These are phyloP conservation scores for Aegilops longissima DNA, from an alignment of 176 grass and related monocot species.

Conservation along the genomic window DNA sequence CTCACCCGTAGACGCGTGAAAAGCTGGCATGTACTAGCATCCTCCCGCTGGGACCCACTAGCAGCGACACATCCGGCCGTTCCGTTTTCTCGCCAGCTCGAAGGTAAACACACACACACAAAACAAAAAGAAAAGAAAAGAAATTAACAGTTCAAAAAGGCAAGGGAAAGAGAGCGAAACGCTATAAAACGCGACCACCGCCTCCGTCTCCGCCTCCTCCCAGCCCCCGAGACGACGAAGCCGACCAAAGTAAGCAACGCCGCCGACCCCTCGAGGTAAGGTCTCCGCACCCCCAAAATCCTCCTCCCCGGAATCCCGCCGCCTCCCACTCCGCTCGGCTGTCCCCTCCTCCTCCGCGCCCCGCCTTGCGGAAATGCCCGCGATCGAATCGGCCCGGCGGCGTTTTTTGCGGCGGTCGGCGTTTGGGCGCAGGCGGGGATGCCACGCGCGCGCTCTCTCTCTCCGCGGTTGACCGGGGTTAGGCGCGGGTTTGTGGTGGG, in stretches of 20 bases:
- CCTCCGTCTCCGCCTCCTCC: background rate
- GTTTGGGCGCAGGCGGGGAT: background rate
- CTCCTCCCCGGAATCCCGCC: background rate
- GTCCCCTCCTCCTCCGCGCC: no score
- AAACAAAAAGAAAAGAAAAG: background rate
- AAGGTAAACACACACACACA: no score
- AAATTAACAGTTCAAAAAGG: background rate
- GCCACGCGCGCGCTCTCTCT: background rate
- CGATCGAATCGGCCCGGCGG: background rate
- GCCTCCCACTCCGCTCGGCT: background rate
- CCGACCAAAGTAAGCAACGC: constrained; percentile 29
- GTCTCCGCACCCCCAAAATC: background rate
- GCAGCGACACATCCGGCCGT: background rate
- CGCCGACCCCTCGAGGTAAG: constrained; percentile 19
- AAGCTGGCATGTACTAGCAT: no score
- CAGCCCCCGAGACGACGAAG: constrained; percentile 21
- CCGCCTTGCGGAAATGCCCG: background rate
- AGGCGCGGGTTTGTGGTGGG: background rate
- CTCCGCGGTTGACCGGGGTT: background rate
- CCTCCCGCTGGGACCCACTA: background rate
- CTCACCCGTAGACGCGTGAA: background rate
- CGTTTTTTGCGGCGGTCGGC: background rate
- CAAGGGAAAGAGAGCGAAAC: background rate
- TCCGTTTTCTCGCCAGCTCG: background rate
- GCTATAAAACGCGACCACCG: constrained; percentile 43